These are phyloP conservation scores for Grosmannia serpens DNA, from an alignment of 2,329 filamentous ascomycete genomes.

Conservation along the genomic window DNA sequence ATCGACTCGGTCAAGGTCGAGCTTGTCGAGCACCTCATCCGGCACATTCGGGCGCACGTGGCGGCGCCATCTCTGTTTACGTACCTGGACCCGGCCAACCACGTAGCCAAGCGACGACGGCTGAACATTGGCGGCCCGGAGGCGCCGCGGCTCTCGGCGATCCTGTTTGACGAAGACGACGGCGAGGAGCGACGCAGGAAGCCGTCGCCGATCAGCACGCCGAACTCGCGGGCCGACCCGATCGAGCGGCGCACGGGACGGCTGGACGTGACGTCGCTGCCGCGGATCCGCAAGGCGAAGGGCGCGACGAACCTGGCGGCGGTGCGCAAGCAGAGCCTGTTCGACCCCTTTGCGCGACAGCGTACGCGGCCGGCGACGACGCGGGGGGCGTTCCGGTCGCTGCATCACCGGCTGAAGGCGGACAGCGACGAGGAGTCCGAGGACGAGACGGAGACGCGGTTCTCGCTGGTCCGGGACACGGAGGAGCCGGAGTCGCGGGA, in stretches of 20 bases:
- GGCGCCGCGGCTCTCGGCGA: constrained; percentile 37
- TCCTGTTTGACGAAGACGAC: constrained; percentile 39
- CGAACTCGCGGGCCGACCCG: constrained; percentile 49
- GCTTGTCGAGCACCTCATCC: constrained; percentile 74
- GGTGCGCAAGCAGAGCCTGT: constrained; percentile 49
- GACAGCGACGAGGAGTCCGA: constrained; percentile 81
- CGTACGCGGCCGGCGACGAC: constrained; percentile 33
- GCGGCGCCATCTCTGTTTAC: constrained; percentile 71
- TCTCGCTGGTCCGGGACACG: constrained; percentile 58
- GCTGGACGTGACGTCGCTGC: constrained; percentile 52
- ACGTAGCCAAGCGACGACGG: constrained; percentile 66
- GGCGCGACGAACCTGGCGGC: constrained; percentile 35
- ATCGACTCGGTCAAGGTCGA: constrained; percentile 68
- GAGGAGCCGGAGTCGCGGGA: constrained; percentile 65
- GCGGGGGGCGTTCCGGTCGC: constrained; percentile 57
- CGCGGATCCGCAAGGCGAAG: constrained; percentile 63
- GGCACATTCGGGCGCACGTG: constrained; percentile 79
- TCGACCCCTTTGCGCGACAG: constrained; percentile 54
- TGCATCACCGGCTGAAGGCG: constrained; percentile 69
- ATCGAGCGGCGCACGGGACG: constrained; percentile 49
- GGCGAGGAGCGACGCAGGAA: constrained; percentile 39
- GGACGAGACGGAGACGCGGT: constrained; percentile 55
- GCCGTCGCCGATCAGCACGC: constrained; percentile 47
- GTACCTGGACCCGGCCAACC: constrained; percentile 71
- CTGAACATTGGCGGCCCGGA: constrained; percentile 64